phyloP scores from a whole-genome alignment of 345 rosid species.

The Eucalyptus erythrocorys region DNA sequence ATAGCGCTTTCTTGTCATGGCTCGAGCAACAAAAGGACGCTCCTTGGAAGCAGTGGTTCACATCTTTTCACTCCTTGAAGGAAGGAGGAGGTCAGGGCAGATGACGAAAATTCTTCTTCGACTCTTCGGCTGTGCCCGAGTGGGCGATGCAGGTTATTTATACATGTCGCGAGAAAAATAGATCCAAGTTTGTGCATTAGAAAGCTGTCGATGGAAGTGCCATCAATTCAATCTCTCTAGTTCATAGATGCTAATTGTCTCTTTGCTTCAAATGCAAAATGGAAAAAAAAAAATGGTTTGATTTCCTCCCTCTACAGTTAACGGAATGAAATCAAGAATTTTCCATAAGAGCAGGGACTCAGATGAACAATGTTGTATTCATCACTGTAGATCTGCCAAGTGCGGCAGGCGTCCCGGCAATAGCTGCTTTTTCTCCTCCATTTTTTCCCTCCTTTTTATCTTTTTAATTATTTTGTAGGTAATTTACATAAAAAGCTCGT shows the following conservation, averaged over 20 bases:
- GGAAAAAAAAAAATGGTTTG: background rate
- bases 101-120: slow-evolving; percentile 6
- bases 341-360: background rate
- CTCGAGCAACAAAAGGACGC: slow-evolving; percentile 92
- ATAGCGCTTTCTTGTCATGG: slow-evolving; percentile 86
- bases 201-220: background rate
- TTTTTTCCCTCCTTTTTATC: background rate
- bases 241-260: background rate
- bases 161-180: background rate
- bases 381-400: background rate
- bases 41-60: slow-evolving; percentile 88
- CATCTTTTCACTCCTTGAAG: slow-evolving; percentile 32
- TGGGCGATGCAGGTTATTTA: background rate
- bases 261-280: background rate
- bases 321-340: background rate
- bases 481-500: background rate
- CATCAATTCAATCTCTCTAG: background rate
- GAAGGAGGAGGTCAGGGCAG: slow-evolving; percentile 39
- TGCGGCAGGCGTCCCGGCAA: background rate
- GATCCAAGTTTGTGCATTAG: background rate
- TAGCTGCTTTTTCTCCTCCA: background rate
- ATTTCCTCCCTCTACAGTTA: background rate
- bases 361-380: background rate
- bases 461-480: background rate
- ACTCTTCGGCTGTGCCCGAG: background rate